Base-by-base conservation (phyloP, 2,329 filamentous ascomycete genomes). In the Penicillium hesseltinei region DNA sequence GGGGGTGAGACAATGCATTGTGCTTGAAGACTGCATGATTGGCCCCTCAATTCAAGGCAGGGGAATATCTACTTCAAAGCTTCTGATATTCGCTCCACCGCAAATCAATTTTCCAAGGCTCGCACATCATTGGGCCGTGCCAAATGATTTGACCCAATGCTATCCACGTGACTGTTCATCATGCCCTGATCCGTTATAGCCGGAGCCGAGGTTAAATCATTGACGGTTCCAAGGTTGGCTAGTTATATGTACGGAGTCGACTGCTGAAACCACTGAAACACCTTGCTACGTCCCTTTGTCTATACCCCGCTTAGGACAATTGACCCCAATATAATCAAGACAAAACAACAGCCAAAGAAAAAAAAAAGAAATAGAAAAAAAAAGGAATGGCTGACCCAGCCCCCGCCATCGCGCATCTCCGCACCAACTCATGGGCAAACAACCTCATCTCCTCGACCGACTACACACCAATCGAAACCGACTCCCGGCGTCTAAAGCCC, bases 391-490 rank as follows among this genome's bases (percentile, higher is more conserved):
- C 58, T 0, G 58, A 63, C n/a, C 44, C 58, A 17, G 47, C 38
- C 27, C 25, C 61, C 25, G 60, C 58, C 11, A 61, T 70, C 36
- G 58, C 63, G 38, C 67, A 70, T 47, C 69, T 73, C 55, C 63
- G 61, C 58, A 45, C 61, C 48, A 51, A 69, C 38, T 66, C 63
- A 47, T 74, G 73, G 71, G 66, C 69, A 40, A 62, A 66, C 19
- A 63, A 63, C 9, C 66, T 73, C 29, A 66, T 77, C 51, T 62
- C 69, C 43, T 69, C 70, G 19, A 59, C 69, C 21, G 67, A 73
- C 58, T 78, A 78, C 65, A 68, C 64, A 45, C 62, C 73, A 31
- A 72, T 78, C 52, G 65, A 67, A 43, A 77, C 75, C 45, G 73
- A 71, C 59, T 75, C 76, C 2, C 73, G 77, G 11, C 66, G 66